These are phyloP conservation scores for Aspergillus ibericus DNA, from an alignment of 2,329 filamentous ascomycete genomes.

Conservation along the genomic window DNA sequence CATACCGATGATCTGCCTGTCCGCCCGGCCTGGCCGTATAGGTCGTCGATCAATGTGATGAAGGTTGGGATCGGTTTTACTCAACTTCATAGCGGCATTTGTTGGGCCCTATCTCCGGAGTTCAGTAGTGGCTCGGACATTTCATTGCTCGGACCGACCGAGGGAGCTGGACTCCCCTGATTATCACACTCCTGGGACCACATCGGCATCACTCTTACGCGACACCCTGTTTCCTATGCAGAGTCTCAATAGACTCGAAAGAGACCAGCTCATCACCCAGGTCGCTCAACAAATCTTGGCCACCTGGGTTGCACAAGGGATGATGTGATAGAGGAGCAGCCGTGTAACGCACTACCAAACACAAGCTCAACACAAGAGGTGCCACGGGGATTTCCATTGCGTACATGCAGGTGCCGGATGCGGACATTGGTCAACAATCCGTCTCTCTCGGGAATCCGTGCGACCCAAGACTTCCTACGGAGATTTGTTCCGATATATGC, in stretches of 20 bases:
- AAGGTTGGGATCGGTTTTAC: background rate
- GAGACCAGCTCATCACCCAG: no score
- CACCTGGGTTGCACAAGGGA: no score
- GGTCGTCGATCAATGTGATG: background rate
- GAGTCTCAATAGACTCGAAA: background rate
- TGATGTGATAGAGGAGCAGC: no score
- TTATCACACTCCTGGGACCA: background rate
- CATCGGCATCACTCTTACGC: background rate
- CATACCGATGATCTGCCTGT: background rate
- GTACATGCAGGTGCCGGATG: no score
- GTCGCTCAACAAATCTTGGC: no score
- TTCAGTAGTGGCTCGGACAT: background rate
- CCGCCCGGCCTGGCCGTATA: background rate
- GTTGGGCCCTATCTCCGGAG: background rate
- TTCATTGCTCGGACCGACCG: background rate
- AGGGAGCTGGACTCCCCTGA: background rate
- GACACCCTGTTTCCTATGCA: background rate
- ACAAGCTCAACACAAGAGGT: no score
- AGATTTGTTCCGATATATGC: background rate
- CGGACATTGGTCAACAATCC: no score
- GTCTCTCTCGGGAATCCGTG: no score
- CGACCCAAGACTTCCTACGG: no score
- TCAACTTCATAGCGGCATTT: background rate
- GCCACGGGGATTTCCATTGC: no score
- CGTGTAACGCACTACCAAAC: no score